These are phyloP conservation scores for Hypoxylon fuscum DNA, from an alignment of 495 filamentous ascomycete species.

Conservation along the genomic window DNA sequence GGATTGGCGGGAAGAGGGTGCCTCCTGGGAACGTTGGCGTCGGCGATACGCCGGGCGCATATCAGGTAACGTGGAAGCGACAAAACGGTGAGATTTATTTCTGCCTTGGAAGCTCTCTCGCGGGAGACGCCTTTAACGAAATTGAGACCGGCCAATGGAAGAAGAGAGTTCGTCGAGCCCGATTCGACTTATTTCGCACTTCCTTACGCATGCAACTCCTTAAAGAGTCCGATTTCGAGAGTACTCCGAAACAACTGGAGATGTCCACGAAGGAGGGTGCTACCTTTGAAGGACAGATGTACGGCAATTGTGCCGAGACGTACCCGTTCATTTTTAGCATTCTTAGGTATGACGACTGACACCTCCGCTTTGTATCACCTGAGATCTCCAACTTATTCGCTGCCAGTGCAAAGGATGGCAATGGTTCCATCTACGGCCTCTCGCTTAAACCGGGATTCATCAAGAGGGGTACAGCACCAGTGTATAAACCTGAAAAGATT, in stretches of 20 bases:
- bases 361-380: neutral
- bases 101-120: neutral
- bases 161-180: neutral
- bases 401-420: neutral
- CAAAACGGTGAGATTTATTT: neutral
- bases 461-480: neutral
- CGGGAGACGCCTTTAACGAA: neutral
- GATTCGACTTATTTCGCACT: neutral
- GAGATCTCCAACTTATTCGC: neutral
- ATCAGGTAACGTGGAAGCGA: neutral
- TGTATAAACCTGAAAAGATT: neutral
- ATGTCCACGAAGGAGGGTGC: neutral
- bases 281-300: neutral
- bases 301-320: slow-evolving; percentile 12
- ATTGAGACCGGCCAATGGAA: neutral
- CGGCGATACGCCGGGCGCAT: neutral
- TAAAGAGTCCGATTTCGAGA: neutral
- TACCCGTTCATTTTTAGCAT: slow-evolving; percentile 10
- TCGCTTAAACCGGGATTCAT: neutral
- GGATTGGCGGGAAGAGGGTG: neutral
- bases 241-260: neutral
- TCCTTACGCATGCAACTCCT: neutral
- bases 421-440: neutral
- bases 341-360: slow-evolving; percentile 3
- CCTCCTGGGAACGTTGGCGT: neutral